Percentiles rank a stretch among this genome's conserved stretches.
Conservation (phyloP, 2,329 filamentous ascomycete species). For the Pseudofabraea citricarpa region DNA sequence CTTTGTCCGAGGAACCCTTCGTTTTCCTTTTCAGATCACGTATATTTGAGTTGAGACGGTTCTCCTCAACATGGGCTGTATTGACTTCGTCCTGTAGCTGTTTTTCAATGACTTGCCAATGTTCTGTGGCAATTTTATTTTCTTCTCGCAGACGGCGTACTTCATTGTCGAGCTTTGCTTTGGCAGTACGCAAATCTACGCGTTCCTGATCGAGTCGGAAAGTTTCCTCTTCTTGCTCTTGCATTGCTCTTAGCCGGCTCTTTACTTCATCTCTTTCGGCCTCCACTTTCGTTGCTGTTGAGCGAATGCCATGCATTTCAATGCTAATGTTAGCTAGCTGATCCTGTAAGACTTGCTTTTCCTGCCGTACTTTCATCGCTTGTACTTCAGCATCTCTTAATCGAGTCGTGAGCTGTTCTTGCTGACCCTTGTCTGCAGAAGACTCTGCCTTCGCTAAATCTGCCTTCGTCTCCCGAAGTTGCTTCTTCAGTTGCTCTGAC, state of each 20-base stretch:
- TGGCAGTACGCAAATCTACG: slow-evolving; percentile 62
- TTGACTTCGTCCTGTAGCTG: slow-evolving; percentile 63
- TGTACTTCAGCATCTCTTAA: slow-evolving; percentile 55
- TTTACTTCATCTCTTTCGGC: slow-evolving; percentile 65
- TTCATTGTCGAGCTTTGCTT: slow-evolving; percentile 63
- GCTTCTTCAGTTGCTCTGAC: slow-evolving; percentile 35
- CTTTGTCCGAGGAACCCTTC: slow-evolving; percentile 3
- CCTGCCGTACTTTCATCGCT: slow-evolving; percentile 49
- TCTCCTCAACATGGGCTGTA: slow-evolving; percentile 61
- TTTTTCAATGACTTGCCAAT: slow-evolving; percentile 54
- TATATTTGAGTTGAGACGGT: slow-evolving; percentile 52
- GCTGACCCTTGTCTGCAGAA: slow-evolving; percentile 30
- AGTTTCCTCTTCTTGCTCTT: slow-evolving; percentile 52
- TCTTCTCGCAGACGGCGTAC: slow-evolving; percentile 61
- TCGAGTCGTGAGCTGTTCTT: slow-evolving; percentile 50
- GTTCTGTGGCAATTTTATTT: slow-evolving; percentile 49
- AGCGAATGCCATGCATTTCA: slow-evolving; percentile 55
- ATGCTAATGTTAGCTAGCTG: slow-evolving; percentile 53
- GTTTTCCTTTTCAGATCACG: slow-evolving; percentile 39
- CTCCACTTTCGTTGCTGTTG: slow-evolving; percentile 52
- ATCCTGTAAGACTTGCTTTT: slow-evolving; percentile 60
- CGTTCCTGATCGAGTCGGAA: slow-evolving; percentile 64
- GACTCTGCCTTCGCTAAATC: slow-evolving; percentile 26
- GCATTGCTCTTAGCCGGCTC: slow-evolving; percentile 50
- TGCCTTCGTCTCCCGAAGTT: slow-evolving; percentile 34